phyloP scores from a whole-genome alignment of 139 green algal species.

The Ulvella scutata region DNA sequence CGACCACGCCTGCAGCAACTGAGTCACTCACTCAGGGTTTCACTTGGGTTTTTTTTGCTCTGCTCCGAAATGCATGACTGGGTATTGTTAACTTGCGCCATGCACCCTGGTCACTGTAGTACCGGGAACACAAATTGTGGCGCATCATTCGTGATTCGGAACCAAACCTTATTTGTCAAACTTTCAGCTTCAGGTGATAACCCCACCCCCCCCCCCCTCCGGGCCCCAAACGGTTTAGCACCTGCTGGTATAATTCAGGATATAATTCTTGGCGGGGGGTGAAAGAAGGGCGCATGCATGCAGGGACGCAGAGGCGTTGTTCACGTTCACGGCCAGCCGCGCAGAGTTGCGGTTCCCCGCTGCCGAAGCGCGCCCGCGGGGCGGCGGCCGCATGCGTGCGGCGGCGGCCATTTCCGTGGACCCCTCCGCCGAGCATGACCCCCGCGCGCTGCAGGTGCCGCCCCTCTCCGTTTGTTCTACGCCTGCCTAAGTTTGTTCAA shows the following conservation, averaged over 20 bases:
- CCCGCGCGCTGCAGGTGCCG: constrained; percentile 49
- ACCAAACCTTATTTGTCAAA: no score
- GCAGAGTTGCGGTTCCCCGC: constrained; percentile 24
- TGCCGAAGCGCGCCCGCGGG: constrained; percentile 38
- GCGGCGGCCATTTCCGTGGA: constrained; percentile 65
- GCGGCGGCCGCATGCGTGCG: constrained; percentile 60
- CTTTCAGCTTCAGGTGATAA: no score
- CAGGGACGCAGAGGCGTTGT: not conserved
- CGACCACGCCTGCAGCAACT: not conserved
- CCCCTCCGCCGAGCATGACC: constrained; percentile 56
- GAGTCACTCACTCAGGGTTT: not conserved
- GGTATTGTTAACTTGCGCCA: constrained; percentile 10
- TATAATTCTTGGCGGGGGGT: no score
- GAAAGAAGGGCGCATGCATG: not conserved
- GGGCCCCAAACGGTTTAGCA: no score
- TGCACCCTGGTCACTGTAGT: constrained; percentile 72
- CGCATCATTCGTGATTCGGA: no score
- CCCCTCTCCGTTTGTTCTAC: constrained; percentile 37
- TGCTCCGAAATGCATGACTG: constrained; percentile 2
- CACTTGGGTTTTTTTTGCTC: not conserved
- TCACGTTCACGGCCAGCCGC: constrained; percentile 46
- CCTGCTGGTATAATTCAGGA: no score
- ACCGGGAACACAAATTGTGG: constrained; percentile 50
- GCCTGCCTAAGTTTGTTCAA: no score
- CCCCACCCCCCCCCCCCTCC: no score